Conservation (phyloP, 441 rosid species). For the Populus hybrid region DNA sequence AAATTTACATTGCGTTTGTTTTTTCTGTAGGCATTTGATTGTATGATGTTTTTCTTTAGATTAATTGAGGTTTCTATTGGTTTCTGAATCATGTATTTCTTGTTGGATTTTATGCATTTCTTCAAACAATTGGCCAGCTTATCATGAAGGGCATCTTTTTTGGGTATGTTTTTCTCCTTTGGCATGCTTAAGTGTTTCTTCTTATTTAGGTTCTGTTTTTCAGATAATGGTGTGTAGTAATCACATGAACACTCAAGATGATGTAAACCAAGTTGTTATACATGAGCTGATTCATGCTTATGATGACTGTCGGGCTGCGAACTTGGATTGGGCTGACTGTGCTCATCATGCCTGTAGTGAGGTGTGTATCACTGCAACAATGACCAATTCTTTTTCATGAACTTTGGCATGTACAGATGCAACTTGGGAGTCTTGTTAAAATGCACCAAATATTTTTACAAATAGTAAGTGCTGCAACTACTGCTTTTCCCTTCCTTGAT, state of each 20-base stretch:
- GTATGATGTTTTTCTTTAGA: not conserved
- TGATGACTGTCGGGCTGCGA: slow-evolving; percentile 84
- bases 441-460: not conserved
- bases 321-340: slow-evolving; percentile 83
- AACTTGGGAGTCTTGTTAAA: not conserved
- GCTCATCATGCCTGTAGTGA: slow-evolving; percentile 97
- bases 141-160: not conserved
- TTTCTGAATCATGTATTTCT: not conserved
- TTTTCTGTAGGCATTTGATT: not conserved
- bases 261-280: slow-evolving; percentile 77
- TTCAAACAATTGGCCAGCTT: not conserved
- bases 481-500: not conserved
- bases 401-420: not conserved
- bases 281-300: slow-evolving; percentile 90
- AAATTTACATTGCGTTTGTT: not conserved
- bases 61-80: not conserved
- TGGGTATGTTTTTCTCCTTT: not conserved
- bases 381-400: not conserved
- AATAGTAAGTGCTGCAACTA: not conserved
- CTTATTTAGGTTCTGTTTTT: slow-evolving; percentile 13
- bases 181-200: not conserved
- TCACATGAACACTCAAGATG: slow-evolving; percentile 67
- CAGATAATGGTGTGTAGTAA: slow-evolving; percentile 81
- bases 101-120: not conserved
- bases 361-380: slow-evolving; percentile 33